phyloP scores from a whole-genome alignment of 108 stramenopile species.

The Skeletonema menzelii region DNA sequence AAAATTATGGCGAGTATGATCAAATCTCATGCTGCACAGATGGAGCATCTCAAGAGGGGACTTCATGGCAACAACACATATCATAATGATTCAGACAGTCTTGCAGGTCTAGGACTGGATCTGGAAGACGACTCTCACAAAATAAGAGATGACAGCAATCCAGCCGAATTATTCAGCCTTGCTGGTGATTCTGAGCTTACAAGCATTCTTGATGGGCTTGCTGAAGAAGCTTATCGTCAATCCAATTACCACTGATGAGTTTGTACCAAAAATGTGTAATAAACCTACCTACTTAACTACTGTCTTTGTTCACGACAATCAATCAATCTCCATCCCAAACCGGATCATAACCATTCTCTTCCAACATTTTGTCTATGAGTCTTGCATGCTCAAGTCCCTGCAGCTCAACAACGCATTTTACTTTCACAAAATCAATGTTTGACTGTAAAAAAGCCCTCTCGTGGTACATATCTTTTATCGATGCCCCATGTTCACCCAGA shows the following conservation, averaged over 20 bases:
- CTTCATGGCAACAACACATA: neutral
- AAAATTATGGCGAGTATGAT: conserved; percentile 34
- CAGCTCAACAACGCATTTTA: conserved; percentile 88
- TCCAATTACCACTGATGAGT: neutral
- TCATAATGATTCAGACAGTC: neutral
- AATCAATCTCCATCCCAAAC: conserved; percentile 37
- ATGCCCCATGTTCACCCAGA: conserved; percentile 69
- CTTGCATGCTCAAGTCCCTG: conserved; percentile 78
- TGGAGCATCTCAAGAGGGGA: conserved; percentile 26
- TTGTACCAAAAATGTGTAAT: neutral
- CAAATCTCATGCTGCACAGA: conserved; percentile 38
- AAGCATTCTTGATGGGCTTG: conserved; percentile 41
- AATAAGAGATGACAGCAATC: conserved; percentile 8
- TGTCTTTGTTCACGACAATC: neutral
- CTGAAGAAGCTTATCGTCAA: conserved; percentile 40
- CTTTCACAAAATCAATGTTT: conserved; percentile 90
- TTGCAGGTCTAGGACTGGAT: conserved; percentile 8
- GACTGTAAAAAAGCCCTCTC: conserved; percentile 96
- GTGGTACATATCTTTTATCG: conserved; percentile 96
- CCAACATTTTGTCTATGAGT: conserved; percentile 42
- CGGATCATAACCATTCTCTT: conserved; percentile 38
- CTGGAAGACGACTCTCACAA: neutral
- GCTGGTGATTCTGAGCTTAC: conserved; percentile 31
- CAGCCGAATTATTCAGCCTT: conserved; percentile 21
- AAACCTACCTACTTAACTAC: neutral